phyloP scores from a whole-genome alignment of 805 yeast species.

The Lipomyces starkeyi region DNA sequence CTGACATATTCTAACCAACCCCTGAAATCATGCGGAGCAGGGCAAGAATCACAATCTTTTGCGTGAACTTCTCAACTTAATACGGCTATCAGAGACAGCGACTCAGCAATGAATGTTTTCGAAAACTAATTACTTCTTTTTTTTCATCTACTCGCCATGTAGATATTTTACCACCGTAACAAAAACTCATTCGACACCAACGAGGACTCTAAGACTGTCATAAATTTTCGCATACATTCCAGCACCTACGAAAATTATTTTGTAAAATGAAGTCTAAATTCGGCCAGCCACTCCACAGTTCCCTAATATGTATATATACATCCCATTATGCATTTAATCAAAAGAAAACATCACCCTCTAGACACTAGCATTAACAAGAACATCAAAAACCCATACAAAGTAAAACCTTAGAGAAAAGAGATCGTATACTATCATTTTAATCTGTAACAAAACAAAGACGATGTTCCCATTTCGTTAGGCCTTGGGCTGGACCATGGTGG shows the following conservation, averaged over 20 bases:
- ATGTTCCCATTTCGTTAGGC: constrained; percentile 17
- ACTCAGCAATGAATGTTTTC: too few relatives aligned
- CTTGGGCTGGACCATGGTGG: constrained; percentile 45
- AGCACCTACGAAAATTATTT: neutral
- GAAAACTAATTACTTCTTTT: too few relatives aligned
- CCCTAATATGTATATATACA: constrained; percentile 26
- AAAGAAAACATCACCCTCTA: constrained; percentile 15
- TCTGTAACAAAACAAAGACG: constrained; percentile 4
- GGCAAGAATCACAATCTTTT: too few relatives aligned
- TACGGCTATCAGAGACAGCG: too few relatives aligned
- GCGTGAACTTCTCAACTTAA: too few relatives aligned
- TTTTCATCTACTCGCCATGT: neutral
- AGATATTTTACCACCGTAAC: neutral
- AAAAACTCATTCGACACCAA: neutral
- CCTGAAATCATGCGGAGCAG: too few relatives aligned
- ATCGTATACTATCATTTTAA: constrained; percentile 1
- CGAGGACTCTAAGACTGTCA: neutral
- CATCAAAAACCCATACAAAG: neutral
- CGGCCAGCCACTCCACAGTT: constrained; percentile 22
- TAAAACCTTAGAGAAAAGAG: neutral
- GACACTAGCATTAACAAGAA: constrained; percentile 14
- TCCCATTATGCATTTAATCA: constrained; percentile 27
- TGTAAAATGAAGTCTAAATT: constrained; percentile 14
- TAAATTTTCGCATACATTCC: neutral
- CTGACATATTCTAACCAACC: too few relatives aligned